These are phyloP conservation scores for Monosporascus sp. DNA, from an alignment of 2,329 filamentous ascomycete genomes.

Conservation along the genomic window DNA sequence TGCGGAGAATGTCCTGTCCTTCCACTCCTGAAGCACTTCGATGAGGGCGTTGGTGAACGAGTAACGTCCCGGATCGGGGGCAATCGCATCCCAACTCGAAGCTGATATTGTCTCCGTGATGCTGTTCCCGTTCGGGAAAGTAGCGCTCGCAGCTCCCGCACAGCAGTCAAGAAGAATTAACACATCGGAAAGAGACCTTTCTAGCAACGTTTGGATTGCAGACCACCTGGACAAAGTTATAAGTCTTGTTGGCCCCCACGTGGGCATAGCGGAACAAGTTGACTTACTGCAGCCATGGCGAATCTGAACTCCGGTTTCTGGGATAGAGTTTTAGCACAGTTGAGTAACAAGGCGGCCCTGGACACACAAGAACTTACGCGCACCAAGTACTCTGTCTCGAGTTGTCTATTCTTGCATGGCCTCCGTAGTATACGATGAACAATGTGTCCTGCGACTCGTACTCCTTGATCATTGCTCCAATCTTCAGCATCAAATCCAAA, in stretches of 20 bases:
- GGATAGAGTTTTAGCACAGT: slow-evolving; percentile 1
- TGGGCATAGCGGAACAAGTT: background rate
- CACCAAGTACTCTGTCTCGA: slow-evolving; percentile 57
- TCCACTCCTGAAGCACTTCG: slow-evolving; percentile 54
- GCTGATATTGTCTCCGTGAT: slow-evolving; percentile 59
- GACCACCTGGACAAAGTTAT: slow-evolving; percentile 40
- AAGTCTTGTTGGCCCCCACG: slow-evolving; percentile 2
- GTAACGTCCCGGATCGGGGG: slow-evolving; percentile 52
- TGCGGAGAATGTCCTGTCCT: slow-evolving; percentile 47
- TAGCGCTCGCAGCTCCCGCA: slow-evolving; percentile 54
- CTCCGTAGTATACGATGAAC: slow-evolving; percentile 54
- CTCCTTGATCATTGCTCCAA: slow-evolving; percentile 52
- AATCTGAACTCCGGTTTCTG: slow-evolving; percentile 45
- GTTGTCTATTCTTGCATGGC: slow-evolving; percentile 54
- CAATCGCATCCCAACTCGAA: slow-evolving; percentile 57
- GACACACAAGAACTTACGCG: slow-evolving; percentile 36
- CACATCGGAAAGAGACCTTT: slow-evolving; percentile 51
- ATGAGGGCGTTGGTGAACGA: slow-evolving; percentile 56
- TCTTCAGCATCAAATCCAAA: slow-evolving; percentile 51
- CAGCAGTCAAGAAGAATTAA: slow-evolving; percentile 56
- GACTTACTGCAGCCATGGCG: slow-evolving; percentile 50
- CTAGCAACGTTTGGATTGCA: slow-evolving; percentile 53
- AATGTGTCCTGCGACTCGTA: slow-evolving; percentile 50
- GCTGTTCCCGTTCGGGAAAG: slow-evolving; percentile 51
- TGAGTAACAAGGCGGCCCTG: background rate